Evolutionary conservation across 371 early-diverging fungal genomes (phyloP), one percentile per base, ranked within the genome.

Genomic region (Mucor racemosus): DNA sequence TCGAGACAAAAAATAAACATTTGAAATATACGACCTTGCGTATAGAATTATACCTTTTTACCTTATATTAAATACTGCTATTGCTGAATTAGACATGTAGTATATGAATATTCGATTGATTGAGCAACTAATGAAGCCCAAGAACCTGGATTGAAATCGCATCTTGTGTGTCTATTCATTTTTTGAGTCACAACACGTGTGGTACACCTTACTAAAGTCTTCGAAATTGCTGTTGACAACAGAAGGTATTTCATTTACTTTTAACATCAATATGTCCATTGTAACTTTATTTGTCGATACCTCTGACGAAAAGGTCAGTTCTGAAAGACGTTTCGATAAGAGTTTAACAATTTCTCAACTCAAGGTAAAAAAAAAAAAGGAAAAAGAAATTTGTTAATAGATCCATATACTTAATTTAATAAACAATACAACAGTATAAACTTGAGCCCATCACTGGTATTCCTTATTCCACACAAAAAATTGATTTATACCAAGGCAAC

Each of bases 401-500:
- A 26, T 26, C 26, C 26, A 7, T 17, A 0, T 44, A 17, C 17
- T 44, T 7, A 6, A 6, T 44, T 17, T 26, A 26, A 17, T 17
- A 17, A 7, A 44, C 44, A 44, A 44, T 71, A 41, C 55, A 17
- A 42, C 68, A 94, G 90, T 81, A 84, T 57, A 90, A 92, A 65
- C 86, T 98, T 5, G 96, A 95, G 67, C 92, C 97, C 31, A 94
- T 98, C 61, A 95, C 97, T 0, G 99, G 99, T 46, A 90, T 97
- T 36, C 91, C 94, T 7, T 73, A 86, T 7, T 56, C 74, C 4
- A 87, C 89, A 64, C 94, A 94, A 82, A 72, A 76, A 41, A 67
- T 97, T 13, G 64, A 74, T 14, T 83, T 96, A 6, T 85, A 85
- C 65, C 77, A 87, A 64, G 81, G 85, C 34, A 85, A 89, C 41